These are phyloP conservation scores for Sphaerosporella brunnea DNA, from an alignment of 495 filamentous ascomycete species.

Conservation along the genomic window DNA sequence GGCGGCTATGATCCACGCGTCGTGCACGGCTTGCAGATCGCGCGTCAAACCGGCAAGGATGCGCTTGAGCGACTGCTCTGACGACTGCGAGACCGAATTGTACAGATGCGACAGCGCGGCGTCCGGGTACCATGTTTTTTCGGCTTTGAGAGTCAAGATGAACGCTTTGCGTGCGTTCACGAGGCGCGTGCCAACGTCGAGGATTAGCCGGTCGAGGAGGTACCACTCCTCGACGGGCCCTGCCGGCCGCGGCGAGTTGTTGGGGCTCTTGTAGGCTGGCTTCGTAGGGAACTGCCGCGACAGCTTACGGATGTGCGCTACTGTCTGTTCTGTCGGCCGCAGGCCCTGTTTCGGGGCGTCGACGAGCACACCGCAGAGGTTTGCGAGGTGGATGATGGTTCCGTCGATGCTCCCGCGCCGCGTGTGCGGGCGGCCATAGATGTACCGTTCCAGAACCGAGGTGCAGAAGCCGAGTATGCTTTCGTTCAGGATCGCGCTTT, in stretches of 20 bases:
- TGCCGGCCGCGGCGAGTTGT: constrained; percentile 30
- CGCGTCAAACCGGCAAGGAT: constrained; percentile 13
- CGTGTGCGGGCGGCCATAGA: constrained; percentile 44
- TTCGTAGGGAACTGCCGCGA: constrained; percentile 16
- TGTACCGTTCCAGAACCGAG: constrained; percentile 49
- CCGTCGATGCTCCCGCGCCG: constrained; percentile 33
- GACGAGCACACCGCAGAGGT: constrained; percentile 59
- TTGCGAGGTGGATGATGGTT: constrained; percentile 41
- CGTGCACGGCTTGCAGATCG: background rate
- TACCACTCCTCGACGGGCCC: constrained; percentile 32
- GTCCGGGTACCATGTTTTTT: constrained; percentile 28
- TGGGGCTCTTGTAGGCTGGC: constrained; percentile 28
- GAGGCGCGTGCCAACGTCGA: constrained; percentile 37
- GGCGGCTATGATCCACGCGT: too few relatives aligned
- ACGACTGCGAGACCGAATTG: constrained; percentile 8
- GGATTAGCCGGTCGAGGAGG: constrained; percentile 60
- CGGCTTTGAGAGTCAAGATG: constrained; percentile 26
- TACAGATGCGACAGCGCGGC: constrained; percentile 34
- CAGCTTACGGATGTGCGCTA: constrained; percentile 27
- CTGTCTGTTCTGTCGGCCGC: constrained; percentile 29
- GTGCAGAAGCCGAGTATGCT: constrained; percentile 64
- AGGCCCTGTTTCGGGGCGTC: constrained; percentile 68
- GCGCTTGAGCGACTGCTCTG: constrained; percentile 10
- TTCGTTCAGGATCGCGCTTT: constrained; percentile 34
- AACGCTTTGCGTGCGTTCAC: constrained; percentile 33